Evolutionary conservation across 2,329 filamentous ascomycete genomes (phyloP).

Genomic region (Helotiales sp.): DNA sequence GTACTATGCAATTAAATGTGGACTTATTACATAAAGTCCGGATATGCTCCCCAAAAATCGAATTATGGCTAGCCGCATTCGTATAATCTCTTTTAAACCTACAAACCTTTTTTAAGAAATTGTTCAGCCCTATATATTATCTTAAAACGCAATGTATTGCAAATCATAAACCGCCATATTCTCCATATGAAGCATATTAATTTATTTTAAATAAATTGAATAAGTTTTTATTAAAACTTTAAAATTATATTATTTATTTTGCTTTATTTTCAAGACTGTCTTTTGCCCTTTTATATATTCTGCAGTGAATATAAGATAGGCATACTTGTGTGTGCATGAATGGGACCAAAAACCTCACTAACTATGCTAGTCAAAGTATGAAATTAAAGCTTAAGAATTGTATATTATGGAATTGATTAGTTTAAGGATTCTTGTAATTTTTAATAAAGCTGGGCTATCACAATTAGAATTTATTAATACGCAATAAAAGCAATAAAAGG

Average conservation of each 20-base stretch:
- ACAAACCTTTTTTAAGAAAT: not conserved
- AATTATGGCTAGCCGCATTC: not conserved
- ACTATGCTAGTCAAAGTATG: not conserved
- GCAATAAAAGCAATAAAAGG: not conserved
- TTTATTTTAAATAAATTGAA: not conserved
- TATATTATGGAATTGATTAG: not conserved
- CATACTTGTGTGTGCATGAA: not conserved
- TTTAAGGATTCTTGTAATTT: not conserved
- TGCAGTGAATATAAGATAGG: not conserved
- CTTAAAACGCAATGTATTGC: not conserved
- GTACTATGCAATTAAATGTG: not conserved
- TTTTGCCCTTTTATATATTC: conserved; percentile 3
- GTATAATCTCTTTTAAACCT: not conserved
- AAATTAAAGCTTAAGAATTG: not conserved
- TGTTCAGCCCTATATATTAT: not conserved
- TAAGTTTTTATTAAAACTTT: not conserved
- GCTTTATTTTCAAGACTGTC: not conserved
- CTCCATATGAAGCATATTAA: not conserved
- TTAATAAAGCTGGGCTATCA: not conserved
- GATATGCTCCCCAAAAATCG: not conserved
- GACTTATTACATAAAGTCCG: not conserved
- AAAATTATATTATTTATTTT: not conserved
- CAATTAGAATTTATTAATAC: not conserved
- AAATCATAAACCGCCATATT: not conserved
- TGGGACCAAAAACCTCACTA: not conserved